phyloP scores from a whole-genome alignment of 2,329 filamentous ascomycete genomes.

The Colletotrichum theobromicola region DNA sequence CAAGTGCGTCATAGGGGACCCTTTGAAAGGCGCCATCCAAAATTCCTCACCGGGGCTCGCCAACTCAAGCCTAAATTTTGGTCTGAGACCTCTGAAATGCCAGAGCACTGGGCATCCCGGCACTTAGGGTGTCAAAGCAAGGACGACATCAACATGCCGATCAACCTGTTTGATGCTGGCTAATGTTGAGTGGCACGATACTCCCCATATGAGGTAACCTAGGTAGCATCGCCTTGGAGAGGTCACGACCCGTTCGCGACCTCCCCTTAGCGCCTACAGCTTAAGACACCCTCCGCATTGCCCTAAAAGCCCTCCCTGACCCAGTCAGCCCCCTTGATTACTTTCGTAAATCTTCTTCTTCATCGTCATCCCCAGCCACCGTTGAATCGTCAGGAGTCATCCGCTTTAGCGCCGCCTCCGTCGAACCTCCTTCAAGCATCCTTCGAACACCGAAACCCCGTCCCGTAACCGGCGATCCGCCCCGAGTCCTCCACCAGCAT shows the following conservation, averaged over 20 bases:
- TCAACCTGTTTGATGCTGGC: not conserved
- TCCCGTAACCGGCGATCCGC: not conserved
- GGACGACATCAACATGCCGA: not conserved
- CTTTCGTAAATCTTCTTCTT: not conserved
- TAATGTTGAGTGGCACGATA: not conserved
- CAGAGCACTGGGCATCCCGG: not conserved
- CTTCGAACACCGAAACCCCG: not conserved
- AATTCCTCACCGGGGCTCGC: not conserved
- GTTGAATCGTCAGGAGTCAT: not conserved
- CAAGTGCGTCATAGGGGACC: conserved; percentile 13
- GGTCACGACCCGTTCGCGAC: not conserved
- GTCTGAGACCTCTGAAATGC: not conserved
- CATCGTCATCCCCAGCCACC: not conserved
- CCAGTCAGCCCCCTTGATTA: not conserved
- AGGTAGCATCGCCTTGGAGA: not conserved
- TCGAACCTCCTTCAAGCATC: not conserved
- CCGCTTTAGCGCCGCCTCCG: not conserved
- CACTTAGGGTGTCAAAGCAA: not conserved
- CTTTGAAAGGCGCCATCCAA: not conserved
- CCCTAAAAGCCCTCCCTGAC: not conserved
- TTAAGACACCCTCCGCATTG: not conserved
- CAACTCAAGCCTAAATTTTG: not conserved
- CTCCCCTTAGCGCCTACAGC: not conserved
- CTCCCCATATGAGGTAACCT: not conserved
- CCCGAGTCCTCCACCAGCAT: not conserved